Evolutionary conservation across 306 rosid species (phyloP), one percentile per base, ranked within the genome.

Genomic region (Abrus precatorius): DNA sequence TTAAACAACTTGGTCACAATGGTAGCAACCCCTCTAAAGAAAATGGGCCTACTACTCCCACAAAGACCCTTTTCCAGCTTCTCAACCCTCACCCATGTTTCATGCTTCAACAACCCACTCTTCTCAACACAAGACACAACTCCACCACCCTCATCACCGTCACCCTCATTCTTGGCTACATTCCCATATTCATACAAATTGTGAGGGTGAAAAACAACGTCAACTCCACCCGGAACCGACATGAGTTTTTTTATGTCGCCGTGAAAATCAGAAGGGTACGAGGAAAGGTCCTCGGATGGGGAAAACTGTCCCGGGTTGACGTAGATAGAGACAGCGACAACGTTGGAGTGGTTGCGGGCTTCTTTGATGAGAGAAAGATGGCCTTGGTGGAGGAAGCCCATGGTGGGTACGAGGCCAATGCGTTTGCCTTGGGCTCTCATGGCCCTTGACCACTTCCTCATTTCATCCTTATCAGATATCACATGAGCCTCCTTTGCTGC

Each of bases 1-100:
- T 95, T 92, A 78, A 95, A 93, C 93, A 95, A 41, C 90, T 93
- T 93, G 48, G 91, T 74, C 6, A 95, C 97, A 48, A 95, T 41
- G 12, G 99, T 93, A 2, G 97, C 94, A 69, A 93, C 97, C 27
- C 99, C 99, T 90, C 97, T 84, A 28, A 95, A 95, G 86, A 92
- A 89, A 74, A 90, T 70, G 34, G 98, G 98, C 77, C 99, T 88
- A 8, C 92, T 95, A 69, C 71, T 78, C 79, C 98, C 99, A 84
- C 99, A 93, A 83, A 95, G 80, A 13, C 91, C 93, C 88, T 90
- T 87, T 67, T 93, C 97, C 79, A 95, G 83, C 14, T 81, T 90
- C 80, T 92, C 93, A 36, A 87, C 92, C 57, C 96, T 87, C 1
- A 95, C 93, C 99, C 98, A 95, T 30, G 90, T 90, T 75, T 93